A percentile compares a stretch with the other conserved stretches of the same genome.
These are phyloP conservation scores for Volvariella surrecta DNA, from an alignment of 1,284 basidiomycete species.

Conservation along the genomic window DNA sequence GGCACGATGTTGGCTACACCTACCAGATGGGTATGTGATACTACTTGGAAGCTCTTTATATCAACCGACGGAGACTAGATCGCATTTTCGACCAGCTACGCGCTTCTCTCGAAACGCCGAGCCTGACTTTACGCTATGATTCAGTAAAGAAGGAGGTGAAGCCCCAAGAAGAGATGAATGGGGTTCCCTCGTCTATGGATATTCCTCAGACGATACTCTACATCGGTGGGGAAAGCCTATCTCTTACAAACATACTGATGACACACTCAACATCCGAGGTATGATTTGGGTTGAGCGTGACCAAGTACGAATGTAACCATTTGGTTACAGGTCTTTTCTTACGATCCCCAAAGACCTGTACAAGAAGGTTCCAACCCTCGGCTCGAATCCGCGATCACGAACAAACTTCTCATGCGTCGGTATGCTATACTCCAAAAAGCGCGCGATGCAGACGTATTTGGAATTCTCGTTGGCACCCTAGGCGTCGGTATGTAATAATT, in stretches of 20 bases:
- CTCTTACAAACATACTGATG: constrained; percentile 82
- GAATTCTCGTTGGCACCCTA: constrained; percentile 91
- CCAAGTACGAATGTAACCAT: not conserved
- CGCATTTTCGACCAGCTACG: constrained; percentile 24
- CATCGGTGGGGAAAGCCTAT: constrained; percentile 78
- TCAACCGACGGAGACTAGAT: not conserved
- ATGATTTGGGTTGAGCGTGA: constrained; percentile 3
- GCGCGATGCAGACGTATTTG: constrained; percentile 89
- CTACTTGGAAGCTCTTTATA: too few species aligned
- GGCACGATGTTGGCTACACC: constrained; percentile 80
- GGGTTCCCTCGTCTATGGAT: too few species aligned
- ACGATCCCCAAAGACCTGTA: constrained; percentile 50
- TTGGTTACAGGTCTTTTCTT: constrained; percentile 64
- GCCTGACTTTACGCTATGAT: constrained; percentile 8
- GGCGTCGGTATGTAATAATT: constrained; percentile 61
- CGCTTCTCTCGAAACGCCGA: constrained; percentile 13
- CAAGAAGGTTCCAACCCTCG: constrained; percentile 19
- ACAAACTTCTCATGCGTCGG: constrained; percentile 86
- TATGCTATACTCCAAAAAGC: constrained; percentile 87
- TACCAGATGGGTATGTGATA: constrained; percentile 48
- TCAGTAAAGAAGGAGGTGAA: not conserved
- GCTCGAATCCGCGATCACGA: constrained; percentile 61
- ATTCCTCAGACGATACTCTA: constrained; percentile 69
- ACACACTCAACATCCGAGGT: constrained; percentile 46
- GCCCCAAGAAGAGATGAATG: too few species aligned